Evolutionary conservation across 495 filamentous ascomycete species (phyloP).

Genomic region (Chaetomium fimeti): DNA sequence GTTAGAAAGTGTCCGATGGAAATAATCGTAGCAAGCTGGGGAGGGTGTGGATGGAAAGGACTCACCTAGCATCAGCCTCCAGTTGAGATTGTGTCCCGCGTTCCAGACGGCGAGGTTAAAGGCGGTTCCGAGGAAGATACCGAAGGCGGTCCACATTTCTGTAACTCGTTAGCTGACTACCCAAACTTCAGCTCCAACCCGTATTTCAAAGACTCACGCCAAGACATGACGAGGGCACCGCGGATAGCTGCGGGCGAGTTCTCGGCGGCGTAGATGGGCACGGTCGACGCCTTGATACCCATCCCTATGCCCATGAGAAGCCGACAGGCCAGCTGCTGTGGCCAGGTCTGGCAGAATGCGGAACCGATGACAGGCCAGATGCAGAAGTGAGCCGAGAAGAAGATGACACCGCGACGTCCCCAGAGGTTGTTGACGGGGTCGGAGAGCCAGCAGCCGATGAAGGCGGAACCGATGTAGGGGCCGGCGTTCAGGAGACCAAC

Average conservation of each 20-base stretch:
- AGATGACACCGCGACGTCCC: conserved; percentile 68
- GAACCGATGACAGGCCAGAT: conserved; percentile 61
- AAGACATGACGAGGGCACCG: conserved; percentile 79
- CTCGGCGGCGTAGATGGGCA: conserved; percentile 76
- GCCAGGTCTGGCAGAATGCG: conserved; percentile 63
- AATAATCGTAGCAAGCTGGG: background rate
- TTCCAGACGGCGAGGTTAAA: conserved; percentile 66
- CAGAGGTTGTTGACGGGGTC: conserved; percentile 66
- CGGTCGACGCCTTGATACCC: conserved; percentile 60
- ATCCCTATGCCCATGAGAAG: conserved; percentile 71
- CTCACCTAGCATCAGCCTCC: conserved; percentile 67
- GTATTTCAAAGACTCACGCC: conserved; percentile 49
- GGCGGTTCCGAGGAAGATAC: conserved; percentile 69
- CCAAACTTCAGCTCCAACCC: background rate
- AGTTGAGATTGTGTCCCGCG: conserved; percentile 54
- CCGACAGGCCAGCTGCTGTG: conserved; percentile 60
- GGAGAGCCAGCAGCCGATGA: conserved; percentile 65
- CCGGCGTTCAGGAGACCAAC: conserved; percentile 53
- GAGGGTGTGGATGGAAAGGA: background rate
- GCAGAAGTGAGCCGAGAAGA: conserved; percentile 63
- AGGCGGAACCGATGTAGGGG: conserved; percentile 51
- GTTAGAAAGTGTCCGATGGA: background rate
- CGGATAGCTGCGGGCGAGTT: conserved; percentile 70
- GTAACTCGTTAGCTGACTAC: conserved; percentile 1
- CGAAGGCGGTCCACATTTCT: conserved; percentile 80